Conservation (phyloP, 2,329 filamentous ascomycete species). For the Exophiala bonariae region DNA sequence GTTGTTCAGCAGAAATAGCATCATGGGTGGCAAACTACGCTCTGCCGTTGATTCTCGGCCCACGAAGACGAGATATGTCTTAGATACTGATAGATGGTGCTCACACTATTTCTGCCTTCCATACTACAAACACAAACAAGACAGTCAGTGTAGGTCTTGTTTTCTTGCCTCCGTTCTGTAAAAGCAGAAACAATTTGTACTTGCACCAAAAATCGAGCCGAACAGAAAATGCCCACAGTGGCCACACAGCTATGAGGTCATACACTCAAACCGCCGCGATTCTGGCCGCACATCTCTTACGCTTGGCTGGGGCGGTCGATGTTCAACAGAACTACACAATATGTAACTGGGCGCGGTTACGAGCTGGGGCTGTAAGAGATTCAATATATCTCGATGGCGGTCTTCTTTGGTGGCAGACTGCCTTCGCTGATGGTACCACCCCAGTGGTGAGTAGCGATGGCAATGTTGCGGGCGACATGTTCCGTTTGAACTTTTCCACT, state of each 20-base stretch:
- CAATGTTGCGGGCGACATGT: constrained; percentile 49
- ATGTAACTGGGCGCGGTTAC: constrained; percentile 25
- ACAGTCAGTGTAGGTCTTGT: no score
- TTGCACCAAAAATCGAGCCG: neutral
- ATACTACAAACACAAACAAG: neutral
- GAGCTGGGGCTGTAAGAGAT: constrained; percentile 24
- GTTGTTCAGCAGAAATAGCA: neutral
- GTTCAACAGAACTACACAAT: constrained; percentile 24
- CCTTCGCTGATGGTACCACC: constrained; percentile 25
- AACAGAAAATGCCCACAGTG: neutral
- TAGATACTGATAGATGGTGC: neutral
- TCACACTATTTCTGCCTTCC: neutral
- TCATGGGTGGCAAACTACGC: constrained; percentile 17
- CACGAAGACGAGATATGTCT: constrained; percentile 16
- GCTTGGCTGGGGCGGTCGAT: constrained; percentile 7
- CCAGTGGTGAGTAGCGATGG: constrained; percentile 24
- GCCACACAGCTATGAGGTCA: neutral
- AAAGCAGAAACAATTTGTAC: no score
- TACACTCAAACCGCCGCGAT: neutral
- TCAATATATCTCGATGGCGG: constrained; percentile 26
- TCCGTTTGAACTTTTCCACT: constrained; percentile 59
- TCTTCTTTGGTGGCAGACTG: constrained; percentile 26
- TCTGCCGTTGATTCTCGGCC: constrained; percentile 8
- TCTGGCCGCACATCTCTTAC: constrained; percentile 6
- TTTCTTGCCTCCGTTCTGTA: no score